Conservation (phyloP, 2,329 filamentous ascomycete species). For the Eutypella sp. region DNA sequence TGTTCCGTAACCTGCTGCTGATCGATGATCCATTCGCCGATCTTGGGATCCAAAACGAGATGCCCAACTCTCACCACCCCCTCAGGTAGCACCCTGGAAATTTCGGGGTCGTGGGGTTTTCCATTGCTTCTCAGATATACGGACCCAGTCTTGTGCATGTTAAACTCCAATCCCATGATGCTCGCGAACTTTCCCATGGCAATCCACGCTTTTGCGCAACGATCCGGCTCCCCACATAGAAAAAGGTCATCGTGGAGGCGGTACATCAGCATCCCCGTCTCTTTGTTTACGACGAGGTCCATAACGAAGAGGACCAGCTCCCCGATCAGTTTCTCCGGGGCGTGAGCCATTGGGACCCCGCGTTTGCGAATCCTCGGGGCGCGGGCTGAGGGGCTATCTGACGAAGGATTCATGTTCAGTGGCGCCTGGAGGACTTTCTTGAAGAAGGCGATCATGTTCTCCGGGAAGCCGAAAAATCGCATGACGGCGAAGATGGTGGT, state of each 20-base stretch:
- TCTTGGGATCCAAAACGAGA: slow-evolving; percentile 41
- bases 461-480: slow-evolving; percentile 38
- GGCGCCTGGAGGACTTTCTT: slow-evolving; percentile 39
- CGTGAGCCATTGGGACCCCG: slow-evolving; percentile 41
- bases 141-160: slow-evolving; percentile 35
- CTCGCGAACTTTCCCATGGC: slow-evolving; percentile 36
- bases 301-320: slow-evolving; percentile 43
- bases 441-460: slow-evolving; percentile 39
- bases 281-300: slow-evolving; percentile 39
- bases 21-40: slow-evolving; percentile 49
- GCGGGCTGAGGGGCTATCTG: slow-evolving; percentile 18
- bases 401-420: slow-evolving; percentile 34
- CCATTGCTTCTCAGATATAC: slow-evolving; percentile 26
- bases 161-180: slow-evolving; percentile 38
- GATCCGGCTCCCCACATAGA: slow-evolving; percentile 37
- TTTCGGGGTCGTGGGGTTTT: slow-evolving; percentile 14
- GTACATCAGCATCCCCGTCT: slow-evolving; percentile 37
- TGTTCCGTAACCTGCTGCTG: slow-evolving; percentile 47
- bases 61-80: slow-evolving; percentile 54
- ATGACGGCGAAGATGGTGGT: slow-evolving; percentile 37
- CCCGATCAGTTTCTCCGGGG: slow-evolving; percentile 40
- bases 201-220: slow-evolving; percentile 37
- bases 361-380: slow-evolving; percentile 35
- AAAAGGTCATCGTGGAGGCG: slow-evolving; percentile 46
- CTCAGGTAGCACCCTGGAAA: slow-evolving; percentile 35